phyloP scores from a whole-genome alignment of 495 filamentous ascomycete species.

The Trichodelitschia bisporula region DNA sequence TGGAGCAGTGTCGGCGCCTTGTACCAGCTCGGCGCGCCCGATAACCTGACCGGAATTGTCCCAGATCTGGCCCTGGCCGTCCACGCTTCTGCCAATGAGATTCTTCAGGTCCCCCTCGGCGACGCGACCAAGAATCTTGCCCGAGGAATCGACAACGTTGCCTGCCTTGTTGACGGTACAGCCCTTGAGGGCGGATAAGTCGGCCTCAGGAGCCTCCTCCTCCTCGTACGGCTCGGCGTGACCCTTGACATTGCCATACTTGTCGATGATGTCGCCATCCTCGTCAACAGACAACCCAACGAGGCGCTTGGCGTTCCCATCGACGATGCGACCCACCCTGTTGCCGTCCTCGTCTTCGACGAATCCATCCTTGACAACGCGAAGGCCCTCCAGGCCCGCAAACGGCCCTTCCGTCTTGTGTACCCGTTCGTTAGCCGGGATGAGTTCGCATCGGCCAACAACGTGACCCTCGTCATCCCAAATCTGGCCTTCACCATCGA shows the following conservation, averaged over 20 bases:
- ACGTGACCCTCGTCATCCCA: slow-evolving; percentile 49
- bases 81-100: slow-evolving; percentile 57
- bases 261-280: slow-evolving; percentile 68
- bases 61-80: slow-evolving; percentile 60
- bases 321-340: slow-evolving; percentile 41
- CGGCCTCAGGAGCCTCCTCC: slow-evolving; percentile 28
- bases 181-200: slow-evolving; percentile 48
- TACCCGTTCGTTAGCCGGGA: slow-evolving; percentile 48
- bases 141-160: slow-evolving; percentile 52
- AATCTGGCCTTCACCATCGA: slow-evolving; percentile 47
- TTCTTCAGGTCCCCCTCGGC: slow-evolving; percentile 44
- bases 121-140: slow-evolving; percentile 52
- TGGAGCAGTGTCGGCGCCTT: slow-evolving; percentile 32
- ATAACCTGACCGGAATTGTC: slow-evolving; percentile 59
- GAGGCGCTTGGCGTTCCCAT: slow-evolving; percentile 49
- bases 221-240: slow-evolving; percentile 46
- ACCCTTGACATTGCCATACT: slow-evolving; percentile 55
- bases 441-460: slow-evolving; percentile 50
- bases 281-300: slow-evolving; percentile 55
- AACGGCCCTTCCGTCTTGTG: slow-evolving; percentile 44
- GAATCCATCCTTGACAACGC: slow-evolving; percentile 44
- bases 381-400: slow-evolving; percentile 43
- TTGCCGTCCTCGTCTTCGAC: slow-evolving; percentile 44
- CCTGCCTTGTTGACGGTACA: slow-evolving; percentile 71
- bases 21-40: slow-evolving; percentile 53